These are phyloP conservation scores for Solanum sparsipilum DNA, from an alignment of 257 asterid species.

Conservation along the genomic window DNA sequence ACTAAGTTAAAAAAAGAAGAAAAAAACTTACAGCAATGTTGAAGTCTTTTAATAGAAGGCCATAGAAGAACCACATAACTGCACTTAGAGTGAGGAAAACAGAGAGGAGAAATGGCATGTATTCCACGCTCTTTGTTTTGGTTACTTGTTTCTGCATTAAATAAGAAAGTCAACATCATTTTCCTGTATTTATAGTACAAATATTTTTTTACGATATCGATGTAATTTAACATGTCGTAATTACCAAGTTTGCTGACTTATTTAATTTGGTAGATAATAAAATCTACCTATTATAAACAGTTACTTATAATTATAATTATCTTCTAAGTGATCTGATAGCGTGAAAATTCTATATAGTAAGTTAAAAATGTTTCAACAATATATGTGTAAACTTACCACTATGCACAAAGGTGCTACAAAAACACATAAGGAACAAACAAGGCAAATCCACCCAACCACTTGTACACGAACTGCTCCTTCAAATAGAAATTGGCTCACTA, in stretches of 20 bases:
- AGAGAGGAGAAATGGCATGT: conserved; percentile 42
- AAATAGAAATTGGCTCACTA: conserved; percentile 22
- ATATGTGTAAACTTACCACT: conserved; percentile 26
- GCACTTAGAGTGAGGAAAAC: conserved; percentile 32
- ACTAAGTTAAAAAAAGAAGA: not conserved
- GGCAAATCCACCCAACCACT: conserved; percentile 47
- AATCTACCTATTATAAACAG: accelerated
- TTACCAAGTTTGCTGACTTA: not conserved
- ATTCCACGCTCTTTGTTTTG: conserved; percentile 41
- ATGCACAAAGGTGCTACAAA: conserved; percentile 50
- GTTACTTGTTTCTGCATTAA: not conserved
- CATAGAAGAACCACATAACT: conserved; percentile 52
- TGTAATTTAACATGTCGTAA: not conserved
- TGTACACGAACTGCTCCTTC: conserved; percentile 23
- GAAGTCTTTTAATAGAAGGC: conserved; percentile 41
- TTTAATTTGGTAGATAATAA: not conserved
- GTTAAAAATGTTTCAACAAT: not conserved
- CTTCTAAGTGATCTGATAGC: not conserved
- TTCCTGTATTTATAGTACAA: not conserved
- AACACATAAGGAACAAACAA: conserved; percentile 29
- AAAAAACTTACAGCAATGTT: conserved; percentile 30
- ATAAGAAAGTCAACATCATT: not conserved
- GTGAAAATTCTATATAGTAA: not conserved
- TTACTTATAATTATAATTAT: not conserved
- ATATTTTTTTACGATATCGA: not conserved